phyloP scores from a whole-genome alignment of 140 eudicot genomes.

The Artemisia princeps region DNA sequence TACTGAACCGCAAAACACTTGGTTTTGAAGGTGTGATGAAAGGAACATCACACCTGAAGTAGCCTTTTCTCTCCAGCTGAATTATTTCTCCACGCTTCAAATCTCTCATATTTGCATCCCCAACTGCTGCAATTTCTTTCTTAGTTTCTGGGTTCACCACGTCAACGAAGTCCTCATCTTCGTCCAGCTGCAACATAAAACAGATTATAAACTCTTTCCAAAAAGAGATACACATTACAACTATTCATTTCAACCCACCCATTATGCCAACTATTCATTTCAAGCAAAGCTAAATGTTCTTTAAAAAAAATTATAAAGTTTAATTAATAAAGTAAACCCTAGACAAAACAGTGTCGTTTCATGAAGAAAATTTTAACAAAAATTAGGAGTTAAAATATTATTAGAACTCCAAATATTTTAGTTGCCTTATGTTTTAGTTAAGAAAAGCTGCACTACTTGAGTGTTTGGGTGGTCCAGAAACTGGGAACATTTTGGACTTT shows the following conservation, averaged over 20 bases:
- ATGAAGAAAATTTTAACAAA: background rate
- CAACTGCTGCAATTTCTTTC: constrained; percentile 63
- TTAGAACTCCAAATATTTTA: background rate
- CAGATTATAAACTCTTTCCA: background rate
- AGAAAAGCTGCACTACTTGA: constrained; percentile 12
- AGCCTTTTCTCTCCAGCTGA: constrained; percentile 87
- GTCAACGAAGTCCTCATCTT: constrained; percentile 73
- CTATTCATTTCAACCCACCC: background rate
- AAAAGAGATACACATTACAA: background rate
- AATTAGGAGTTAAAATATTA: too few species aligned
- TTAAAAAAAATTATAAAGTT: too few species aligned
- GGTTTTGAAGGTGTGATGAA: constrained; percentile 59
- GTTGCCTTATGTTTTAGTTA: background rate
- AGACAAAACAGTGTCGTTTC: too few species aligned
- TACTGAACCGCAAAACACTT: constrained; percentile 20
- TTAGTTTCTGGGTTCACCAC: constrained; percentile 61
- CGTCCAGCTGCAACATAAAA: constrained; percentile 52
- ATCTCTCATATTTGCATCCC: constrained; percentile 84
- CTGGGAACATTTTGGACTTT: constrained; percentile 19
- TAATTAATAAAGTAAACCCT: too few species aligned
- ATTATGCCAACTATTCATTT: background rate
- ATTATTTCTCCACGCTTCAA: constrained; percentile 68
- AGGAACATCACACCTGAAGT: constrained; percentile 78
- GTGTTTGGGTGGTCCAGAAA: constrained; percentile 24
- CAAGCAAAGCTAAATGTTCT: background rate